Evolutionary conservation across 768 basidiomycete genomes (phyloP), one percentile per base, ranked within the genome.

Genomic region (Bullera alba): DNA sequence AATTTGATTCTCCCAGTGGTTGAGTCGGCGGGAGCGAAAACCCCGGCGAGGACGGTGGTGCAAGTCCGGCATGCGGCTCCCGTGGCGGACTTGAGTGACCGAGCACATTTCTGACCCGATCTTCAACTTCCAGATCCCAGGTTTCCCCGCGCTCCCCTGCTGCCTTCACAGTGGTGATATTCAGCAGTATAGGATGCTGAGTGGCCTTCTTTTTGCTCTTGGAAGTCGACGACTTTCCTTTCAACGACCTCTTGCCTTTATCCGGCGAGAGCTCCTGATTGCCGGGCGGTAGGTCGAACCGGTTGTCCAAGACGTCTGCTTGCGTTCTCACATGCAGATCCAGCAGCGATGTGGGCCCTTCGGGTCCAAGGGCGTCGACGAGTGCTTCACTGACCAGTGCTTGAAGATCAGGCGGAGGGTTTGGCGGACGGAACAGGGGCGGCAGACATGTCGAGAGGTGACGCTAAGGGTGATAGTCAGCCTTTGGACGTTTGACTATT

Each of bases 391-490:
- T 27, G 23, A 65, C 57, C 4, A 63, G 41, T 15, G 10, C 16
- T 38, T 60, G 57, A 1, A 65, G 52, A 35, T 68, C 57, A 7
- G 66, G 66, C 2, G 58, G 49, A n/a, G 51, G 48, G 38, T 65
- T 61, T 5, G 66, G 66, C n/a, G 60, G 58, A 41, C 58, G 46
- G 34, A 50, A 68, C 6, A 57, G 50, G 6, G 63, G 60, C 30
- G 66, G 58, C 12, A 62, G 49, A 38, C 66, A 68, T 5, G 46
- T 57, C 15, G 63, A 58, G 19, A 63, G 65, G 41, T 68, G 66
- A 50, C 54, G 37, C 66, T 68, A 41, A 19, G 28, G 7, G 19
- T 46, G 45, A 39, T 5, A 8, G 23, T 26, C n/a, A 25, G 34
- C 35, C 32, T 35, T 19, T 36, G 19, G 23, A 43, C 42, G 19